phyloP scores from a whole-genome alignment of 2,329 filamentous ascomycete genomes.

The Colletotrichum tabaci region DNA sequence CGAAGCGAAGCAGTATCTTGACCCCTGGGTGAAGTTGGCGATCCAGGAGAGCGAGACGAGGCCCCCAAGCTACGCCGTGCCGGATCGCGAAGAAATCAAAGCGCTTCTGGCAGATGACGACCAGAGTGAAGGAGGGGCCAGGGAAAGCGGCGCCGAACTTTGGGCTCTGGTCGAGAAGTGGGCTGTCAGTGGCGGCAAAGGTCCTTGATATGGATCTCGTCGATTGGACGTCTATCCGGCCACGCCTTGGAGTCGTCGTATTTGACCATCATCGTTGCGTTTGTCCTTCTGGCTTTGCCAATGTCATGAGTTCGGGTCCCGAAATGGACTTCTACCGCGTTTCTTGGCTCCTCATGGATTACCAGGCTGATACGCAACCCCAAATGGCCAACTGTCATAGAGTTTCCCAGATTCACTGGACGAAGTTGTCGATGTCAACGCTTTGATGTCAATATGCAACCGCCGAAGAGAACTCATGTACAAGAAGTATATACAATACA shows the following conservation, averaged over 20 bases:
- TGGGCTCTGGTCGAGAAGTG: conserved; percentile 40
- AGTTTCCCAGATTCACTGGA: no score
- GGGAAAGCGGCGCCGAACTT: conserved; percentile 31
- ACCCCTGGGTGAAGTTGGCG: conserved; percentile 37
- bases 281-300: no score
- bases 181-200: conserved; percentile 11
- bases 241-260: background rate
- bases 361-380: no score
- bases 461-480: background rate
- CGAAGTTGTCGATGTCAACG: no score
- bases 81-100: conserved; percentile 33
- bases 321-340: background rate
- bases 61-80: conserved; percentile 34
- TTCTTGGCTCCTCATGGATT: no score
- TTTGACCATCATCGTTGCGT: background rate
- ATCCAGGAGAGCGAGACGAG: conserved; percentile 33
- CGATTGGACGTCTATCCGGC: background rate
- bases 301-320: background rate
- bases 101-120: conserved; percentile 27
- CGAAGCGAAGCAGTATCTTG: conserved; percentile 27
- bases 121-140: background rate
- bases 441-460: no score
- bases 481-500: background rate
- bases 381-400: no score
- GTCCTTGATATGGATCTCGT: background rate